Evolutionary conservation across 2,329 filamentous ascomycete genomes (phyloP), one percentile per base, ranked within the genome.

Genomic region (Alternaria sp.): DNA sequence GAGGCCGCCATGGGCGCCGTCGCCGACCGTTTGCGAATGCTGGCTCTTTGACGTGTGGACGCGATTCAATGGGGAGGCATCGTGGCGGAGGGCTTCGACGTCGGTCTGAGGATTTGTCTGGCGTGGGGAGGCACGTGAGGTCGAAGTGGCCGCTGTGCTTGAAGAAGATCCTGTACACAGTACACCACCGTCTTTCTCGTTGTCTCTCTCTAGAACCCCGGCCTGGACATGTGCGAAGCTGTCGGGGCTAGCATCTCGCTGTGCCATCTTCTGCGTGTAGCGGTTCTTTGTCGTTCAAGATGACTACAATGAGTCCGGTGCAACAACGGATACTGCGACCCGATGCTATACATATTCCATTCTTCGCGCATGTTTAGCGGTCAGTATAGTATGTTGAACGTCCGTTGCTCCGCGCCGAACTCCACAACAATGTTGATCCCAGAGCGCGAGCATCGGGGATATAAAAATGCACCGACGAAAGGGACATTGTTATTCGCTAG

Each of bases 41-140:
- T 93, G 91, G 67, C 88, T 90, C 53, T 87, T 83, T 36, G 88
- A 86, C 5, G 91, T 93, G 49, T 90, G 86, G 66, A 94, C 93
- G 40, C 91, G 87, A 75, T 87, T 88, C 62, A 94, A 82, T 57
- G 87, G 89, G 9, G 90, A 92, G 17, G 87, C 87, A 68, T 92
- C 87, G 61, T 89, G 84, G 76, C 92, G 90, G 43, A 93, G 84
- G 45, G 80, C 79, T 23, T 74, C 69, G 10, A 74, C 72, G 19
- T 76, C 70, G 45, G 73, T 93, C 66, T 89, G 85, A 5, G 90
- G 92, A 6, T 88, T 84, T n/a, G 88, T 76, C 56, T 89, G 85
- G 72, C 86, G 88, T 80, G 92, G 85, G 52, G 60, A 83, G 83
- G 82, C 1, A 83, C 82, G 36, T 10, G 83, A 84, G 0, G 84